Conservation (phyloP, 2,329 filamentous ascomycete genomes). For the Aspergillus ochraceus region DNA sequence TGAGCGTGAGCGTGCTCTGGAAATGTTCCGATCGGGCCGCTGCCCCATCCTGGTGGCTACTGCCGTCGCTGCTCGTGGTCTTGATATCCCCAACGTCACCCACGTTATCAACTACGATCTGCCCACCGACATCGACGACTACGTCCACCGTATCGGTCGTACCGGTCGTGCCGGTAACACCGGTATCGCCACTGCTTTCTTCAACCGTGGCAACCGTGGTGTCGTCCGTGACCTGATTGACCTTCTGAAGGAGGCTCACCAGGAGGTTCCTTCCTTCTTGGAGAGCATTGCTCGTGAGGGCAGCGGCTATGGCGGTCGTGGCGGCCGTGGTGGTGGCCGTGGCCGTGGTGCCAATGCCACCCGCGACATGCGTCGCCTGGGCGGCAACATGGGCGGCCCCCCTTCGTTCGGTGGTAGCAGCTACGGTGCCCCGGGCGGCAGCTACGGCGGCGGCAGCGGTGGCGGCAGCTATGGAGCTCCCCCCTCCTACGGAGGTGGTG, state of each 20-base stretch:
- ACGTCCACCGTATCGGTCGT: constrained; percentile 99
- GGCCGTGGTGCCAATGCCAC: constrained; percentile 64
- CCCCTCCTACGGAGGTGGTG: constrained; percentile 34
- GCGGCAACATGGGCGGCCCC: constrained; percentile 41
- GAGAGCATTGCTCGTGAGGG: constrained; percentile 97
- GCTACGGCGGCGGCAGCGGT: constrained; percentile 30
- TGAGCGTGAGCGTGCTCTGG: constrained; percentile 94
- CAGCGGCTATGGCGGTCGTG: constrained; percentile 72
- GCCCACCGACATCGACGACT: constrained; percentile 98
- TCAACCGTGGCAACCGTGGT: constrained; percentile 99
- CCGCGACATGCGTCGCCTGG: constrained; percentile 84
- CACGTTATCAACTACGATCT: constrained; percentile 99
- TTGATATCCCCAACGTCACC: constrained; percentile 94
- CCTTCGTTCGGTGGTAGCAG: constrained; percentile 38
- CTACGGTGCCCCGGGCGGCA: constrained; percentile 32
- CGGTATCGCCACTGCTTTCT: constrained; percentile 96
- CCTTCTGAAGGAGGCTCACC: constrained; percentile 98
- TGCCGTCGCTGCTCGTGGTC: constrained; percentile 85
- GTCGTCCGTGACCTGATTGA: constrained; percentile 95
- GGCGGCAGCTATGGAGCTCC: constrained; percentile 29
- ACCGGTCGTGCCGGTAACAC: constrained; percentile 99
- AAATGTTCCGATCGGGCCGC: constrained; percentile 94
- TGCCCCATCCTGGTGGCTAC: constrained; percentile 97
- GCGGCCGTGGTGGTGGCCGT: constrained; percentile 72
- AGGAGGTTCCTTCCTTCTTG: constrained; percentile 90